Base-by-base conservation (phyloP, 306 rosid species). In the Urtica urens region DNA sequence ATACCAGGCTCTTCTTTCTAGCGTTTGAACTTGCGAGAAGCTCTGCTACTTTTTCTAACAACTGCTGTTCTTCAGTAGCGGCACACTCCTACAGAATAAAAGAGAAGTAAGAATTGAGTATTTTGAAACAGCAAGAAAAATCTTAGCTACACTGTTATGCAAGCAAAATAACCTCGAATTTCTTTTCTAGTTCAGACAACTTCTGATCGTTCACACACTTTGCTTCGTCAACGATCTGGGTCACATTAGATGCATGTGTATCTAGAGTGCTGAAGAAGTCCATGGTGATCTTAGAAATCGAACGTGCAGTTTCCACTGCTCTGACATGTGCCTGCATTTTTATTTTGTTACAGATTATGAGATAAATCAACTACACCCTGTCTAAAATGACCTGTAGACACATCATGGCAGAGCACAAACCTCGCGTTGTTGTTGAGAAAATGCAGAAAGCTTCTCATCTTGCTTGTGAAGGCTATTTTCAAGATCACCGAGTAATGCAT, bases 131-230 rank as follows among this genome's bases (percentile, higher is more conserved):
- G 2, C 21, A 0, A 47, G 20, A 40, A 3, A 24, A 62, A 42
- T 49, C 52, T 37, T 39, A 22, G 47, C 51, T 47, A 46, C 38
- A 38, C 59, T 30, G 40, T 22, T 28, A 21, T 24, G 57, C 51
- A 70, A 42, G 47, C 71, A n/a, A n/a, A n/a, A n/a, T n/a, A n/a
- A 92, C 99, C 99, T 92, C 96, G 66, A 92, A 92, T 72, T 92
- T 86, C 75, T 73, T 73, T 71, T 92, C 99, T 64, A 92, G 78
- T 55, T 82, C 93, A 20, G 72, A 73, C 77, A 92, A 53, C 59
- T 92, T 77, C 51, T 78, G 63, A 64, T 92, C 74, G 49, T 82
- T 82, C 63, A 82, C 94, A 29, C 65, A 61, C 55, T 92, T 87
- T 26, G 83, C 85, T 65, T 92, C 99, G 65, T 82, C 93, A 57